phyloP scores from a whole-genome alignment of 78 protist species.

The Diacronema lutheri region DNA sequence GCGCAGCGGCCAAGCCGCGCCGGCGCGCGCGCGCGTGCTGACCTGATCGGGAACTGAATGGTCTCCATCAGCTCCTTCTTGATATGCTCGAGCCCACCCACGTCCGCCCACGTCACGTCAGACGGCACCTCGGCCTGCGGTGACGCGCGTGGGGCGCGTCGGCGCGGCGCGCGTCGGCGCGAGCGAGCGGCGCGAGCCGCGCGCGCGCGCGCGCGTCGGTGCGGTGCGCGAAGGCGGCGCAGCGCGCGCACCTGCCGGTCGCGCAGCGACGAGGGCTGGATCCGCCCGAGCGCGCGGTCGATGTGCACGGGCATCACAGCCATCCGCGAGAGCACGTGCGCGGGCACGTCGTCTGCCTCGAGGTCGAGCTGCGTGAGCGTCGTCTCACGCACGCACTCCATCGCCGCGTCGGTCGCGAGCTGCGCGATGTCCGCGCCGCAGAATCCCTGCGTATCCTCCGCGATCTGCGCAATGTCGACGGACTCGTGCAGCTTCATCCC shows the following conservation, averaged over 20 bases:
- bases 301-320: background rate
- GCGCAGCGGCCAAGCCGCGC: too few species aligned
- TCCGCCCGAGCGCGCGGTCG: background rate
- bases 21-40: too few species aligned
- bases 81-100: constrained; percentile 35
- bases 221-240: too few species aligned
- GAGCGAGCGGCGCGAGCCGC: too few species aligned
- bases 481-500: constrained; percentile 95
- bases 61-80: constrained; percentile 46
- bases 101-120: constrained; percentile 19
- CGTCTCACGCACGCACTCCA: constrained; percentile 98
- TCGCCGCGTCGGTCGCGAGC: constrained; percentile 98
- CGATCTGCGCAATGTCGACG: constrained; percentile 93
- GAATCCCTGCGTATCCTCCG: constrained; percentile 34
- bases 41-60: constrained; percentile 24
- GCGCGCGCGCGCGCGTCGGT: too few species aligned
- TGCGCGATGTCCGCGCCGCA: constrained; percentile 86
- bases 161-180: too few species aligned
- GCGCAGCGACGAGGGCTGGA: constrained; percentile 16
- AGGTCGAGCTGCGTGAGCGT: constrained; percentile 94
- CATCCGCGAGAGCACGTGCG: background rate
- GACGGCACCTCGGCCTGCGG: too few species aligned
- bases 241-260: background rate
- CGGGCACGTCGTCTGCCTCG: constrained; percentile 85
- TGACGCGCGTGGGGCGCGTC: too few species aligned